These are phyloP conservation scores for Pyrus communis DNA, from an alignment of 306 rosid species.

Conservation along the genomic window DNA sequence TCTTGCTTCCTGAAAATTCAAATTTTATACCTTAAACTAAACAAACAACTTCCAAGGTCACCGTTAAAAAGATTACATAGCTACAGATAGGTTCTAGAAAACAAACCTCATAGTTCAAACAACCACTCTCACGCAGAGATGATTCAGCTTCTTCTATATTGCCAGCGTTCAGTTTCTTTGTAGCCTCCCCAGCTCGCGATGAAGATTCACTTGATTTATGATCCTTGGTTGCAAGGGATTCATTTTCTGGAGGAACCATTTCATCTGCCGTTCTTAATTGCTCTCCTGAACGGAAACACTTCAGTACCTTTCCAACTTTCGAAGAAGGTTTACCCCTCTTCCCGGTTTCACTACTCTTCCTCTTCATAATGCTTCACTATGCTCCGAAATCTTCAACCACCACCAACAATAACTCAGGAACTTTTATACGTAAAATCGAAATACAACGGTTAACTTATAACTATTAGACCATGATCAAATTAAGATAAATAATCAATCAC, in stretches of 20 bases:
- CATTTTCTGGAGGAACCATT: conserved; percentile 31
- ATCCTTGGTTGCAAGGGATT: conserved; percentile 39
- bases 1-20: conserved; percentile 78
- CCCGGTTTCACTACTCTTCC: conserved; percentile 20
- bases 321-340: conserved; percentile 25
- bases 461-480: conserved; percentile 1
- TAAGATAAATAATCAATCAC: neutral
- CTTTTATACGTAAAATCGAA: conserved; percentile 1
- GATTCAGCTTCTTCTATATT: conserved; percentile 89
- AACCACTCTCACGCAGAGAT: conserved; percentile 70
- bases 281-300: conserved; percentile 58
- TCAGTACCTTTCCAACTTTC: conserved; percentile 45
- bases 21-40: conserved; percentile 12
- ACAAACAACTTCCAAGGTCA: neutral
- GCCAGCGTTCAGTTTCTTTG: conserved; percentile 43
- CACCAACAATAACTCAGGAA: conserved; percentile 11
- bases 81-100: neutral
- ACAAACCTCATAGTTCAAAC: conserved; percentile 84
- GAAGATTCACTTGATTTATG: conserved; percentile 30
- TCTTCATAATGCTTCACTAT: conserved; percentile 32
- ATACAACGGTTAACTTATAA: neutral
- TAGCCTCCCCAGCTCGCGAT: conserved; percentile 22
- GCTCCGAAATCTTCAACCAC: conserved; percentile 40
- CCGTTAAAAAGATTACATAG: neutral
- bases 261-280: conserved; percentile 37